phyloP scores from a whole-genome alignment of 2,329 filamentous ascomycete genomes.

The Neopestalotiopsis sp. region DNA sequence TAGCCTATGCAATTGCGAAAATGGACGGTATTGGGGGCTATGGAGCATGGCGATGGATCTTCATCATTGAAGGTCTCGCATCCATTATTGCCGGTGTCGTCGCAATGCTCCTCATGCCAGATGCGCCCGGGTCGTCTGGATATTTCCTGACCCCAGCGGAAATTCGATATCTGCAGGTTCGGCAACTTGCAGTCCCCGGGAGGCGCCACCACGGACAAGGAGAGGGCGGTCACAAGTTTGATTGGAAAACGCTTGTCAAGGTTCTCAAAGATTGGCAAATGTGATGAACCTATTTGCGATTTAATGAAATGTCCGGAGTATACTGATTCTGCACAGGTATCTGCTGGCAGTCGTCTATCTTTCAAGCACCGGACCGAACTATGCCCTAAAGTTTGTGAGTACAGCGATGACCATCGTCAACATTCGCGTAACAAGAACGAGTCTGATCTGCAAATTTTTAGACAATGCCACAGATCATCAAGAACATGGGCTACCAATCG shows the following conservation, averaged over 20 bases:
- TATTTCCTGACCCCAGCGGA: not conserved
- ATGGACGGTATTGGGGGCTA: constrained; percentile 9
- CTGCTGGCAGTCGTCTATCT: constrained; percentile 10
- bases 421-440: not conserved
- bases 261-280: constrained; percentile 13
- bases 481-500: constrained; percentile 12
- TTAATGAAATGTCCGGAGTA: not conserved
- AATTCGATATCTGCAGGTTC: constrained; percentile 12
- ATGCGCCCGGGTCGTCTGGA: not conserved
- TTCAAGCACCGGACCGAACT: constrained; percentile 10
- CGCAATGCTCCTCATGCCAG: constrained; percentile 3
- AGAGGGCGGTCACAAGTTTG: not conserved
- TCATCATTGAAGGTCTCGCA: constrained; percentile 11
- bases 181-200: constrained; percentile 10
- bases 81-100: not conserved
- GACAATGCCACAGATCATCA: constrained; percentile 13
- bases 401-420: not conserved
- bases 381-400: constrained; percentile 10
- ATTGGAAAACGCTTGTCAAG: constrained; percentile 1
- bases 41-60: constrained; percentile 12
- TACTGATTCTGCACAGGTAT: not conserved
- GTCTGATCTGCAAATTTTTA: not conserved
- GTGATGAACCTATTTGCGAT: not conserved
- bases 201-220: constrained; percentile 1
- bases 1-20: constrained; percentile 8